These are phyloP conservation scores for Pseudonectria foliicola DNA, from an alignment of 2,329 filamentous ascomycete genomes.

Conservation along the genomic window DNA sequence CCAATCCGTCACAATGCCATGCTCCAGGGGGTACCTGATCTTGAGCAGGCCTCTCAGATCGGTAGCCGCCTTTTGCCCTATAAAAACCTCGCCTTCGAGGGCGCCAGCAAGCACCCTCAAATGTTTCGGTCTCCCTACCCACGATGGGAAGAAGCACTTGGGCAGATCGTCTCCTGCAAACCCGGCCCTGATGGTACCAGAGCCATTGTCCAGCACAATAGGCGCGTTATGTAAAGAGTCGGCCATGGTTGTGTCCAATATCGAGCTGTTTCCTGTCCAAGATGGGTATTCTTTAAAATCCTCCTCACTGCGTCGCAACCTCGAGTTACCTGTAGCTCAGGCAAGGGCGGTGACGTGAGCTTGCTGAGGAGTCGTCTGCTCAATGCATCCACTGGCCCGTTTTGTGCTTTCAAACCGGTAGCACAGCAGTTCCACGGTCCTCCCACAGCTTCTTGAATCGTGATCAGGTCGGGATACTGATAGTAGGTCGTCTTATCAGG, in stretches of 20 bases:
- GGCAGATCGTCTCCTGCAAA: constrained; percentile 95
- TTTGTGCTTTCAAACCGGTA: background rate
- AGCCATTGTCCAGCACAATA: constrained; percentile 98
- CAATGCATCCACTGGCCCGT: too few species aligned
- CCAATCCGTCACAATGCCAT: constrained; percentile 98
- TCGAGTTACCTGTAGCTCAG: constrained; percentile 9
- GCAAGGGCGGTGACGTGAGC: background rate
- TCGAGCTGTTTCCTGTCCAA: constrained; percentile 3
- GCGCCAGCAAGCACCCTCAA: constrained; percentile 91
- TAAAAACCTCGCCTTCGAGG: constrained; percentile 93
- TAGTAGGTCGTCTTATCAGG: constrained; percentile 15
- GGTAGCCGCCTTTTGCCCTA: constrained; percentile 79
- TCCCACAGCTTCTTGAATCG: constrained; percentile 15
- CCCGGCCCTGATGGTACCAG: constrained; percentile 91
- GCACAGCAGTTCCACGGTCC: constrained; percentile 2
- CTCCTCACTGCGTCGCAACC: constrained; percentile 13
- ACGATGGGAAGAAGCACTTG: constrained; percentile 96
- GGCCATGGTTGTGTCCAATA: constrained; percentile 35
- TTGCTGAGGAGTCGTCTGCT: too few species aligned
- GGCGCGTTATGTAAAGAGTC: constrained; percentile 86
- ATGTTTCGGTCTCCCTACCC: constrained; percentile 94
- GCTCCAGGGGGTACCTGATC: constrained; percentile 91
- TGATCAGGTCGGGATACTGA: constrained; percentile 9
- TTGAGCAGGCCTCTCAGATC: constrained; percentile 89
- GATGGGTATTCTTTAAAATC: constrained; percentile 7